A percentile compares a stretch with the other conserved stretches of the same genome.
phyloP scores from a whole-genome alignment of 352 stramenopile genomes.

The Pythium angustatum region DNA sequence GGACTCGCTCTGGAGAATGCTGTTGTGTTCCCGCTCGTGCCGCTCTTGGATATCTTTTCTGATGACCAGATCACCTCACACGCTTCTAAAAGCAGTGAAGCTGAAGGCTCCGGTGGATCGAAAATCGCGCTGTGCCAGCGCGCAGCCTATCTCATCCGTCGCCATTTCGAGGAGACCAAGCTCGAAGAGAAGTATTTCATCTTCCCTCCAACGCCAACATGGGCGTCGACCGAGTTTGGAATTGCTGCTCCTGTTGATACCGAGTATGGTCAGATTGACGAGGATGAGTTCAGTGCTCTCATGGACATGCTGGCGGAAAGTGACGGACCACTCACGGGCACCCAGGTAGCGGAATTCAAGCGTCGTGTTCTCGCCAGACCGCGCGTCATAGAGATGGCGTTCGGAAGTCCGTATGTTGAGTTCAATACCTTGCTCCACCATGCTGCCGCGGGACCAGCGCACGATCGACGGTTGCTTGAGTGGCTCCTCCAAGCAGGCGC shows the following conservation, averaged over 20 bases:
- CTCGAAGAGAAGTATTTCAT: too few relatives aligned
- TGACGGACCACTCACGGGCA: not conserved
- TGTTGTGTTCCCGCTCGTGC: constrained; percentile 35
- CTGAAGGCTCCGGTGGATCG: not conserved
- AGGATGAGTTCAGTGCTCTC: not conserved
- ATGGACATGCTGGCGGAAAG: constrained; percentile 25
- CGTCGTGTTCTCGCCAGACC: not conserved
- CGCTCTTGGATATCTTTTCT: constrained; percentile 36
- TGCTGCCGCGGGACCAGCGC: constrained; percentile 30
- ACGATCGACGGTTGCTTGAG: constrained; percentile 31
- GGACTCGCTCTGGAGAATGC: constrained; percentile 24
- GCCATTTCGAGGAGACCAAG: constrained; percentile 1
- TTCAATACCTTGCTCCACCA: constrained; percentile 25
- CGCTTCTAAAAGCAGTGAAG: too few relatives aligned
- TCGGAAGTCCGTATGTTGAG: not conserved
- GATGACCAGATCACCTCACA: too few relatives aligned
- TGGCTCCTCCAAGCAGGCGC: constrained; percentile 39
- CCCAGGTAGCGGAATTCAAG: constrained; percentile 15
- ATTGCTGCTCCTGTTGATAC: not conserved
- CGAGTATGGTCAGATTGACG: not conserved
- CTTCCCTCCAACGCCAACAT: not conserved
- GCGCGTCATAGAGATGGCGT: not conserved
- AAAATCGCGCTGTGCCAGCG: too few relatives aligned
- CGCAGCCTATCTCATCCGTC: constrained; percentile 11
- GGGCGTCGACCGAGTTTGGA: not conserved